A percentile compares a stretch with the other conserved stretches of the same genome.
These are phyloP conservation scores for Pyrus hybrid DNA, from an alignment of 331 rosid species.

Conservation along the genomic window DNA sequence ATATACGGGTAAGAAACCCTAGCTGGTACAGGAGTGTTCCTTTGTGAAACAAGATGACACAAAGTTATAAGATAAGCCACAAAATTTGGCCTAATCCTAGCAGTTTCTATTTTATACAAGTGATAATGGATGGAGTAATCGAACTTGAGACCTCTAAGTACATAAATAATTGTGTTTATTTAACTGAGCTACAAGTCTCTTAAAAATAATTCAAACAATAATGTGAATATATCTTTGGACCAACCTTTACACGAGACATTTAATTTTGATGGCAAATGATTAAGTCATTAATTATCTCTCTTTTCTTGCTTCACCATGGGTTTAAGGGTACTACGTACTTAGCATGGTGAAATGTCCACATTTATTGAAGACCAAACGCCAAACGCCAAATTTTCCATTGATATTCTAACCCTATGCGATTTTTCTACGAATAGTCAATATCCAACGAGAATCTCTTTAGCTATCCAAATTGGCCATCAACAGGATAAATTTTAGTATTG, in stretches of 20 bases:
- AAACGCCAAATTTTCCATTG: conserved; percentile 15
- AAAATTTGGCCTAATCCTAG: too few relatives aligned
- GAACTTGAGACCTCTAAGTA: too few relatives aligned
- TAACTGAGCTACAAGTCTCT: too few relatives aligned
- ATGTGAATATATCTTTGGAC: neutral
- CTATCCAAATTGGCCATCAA: conserved; percentile 56
- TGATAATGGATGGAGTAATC: too few relatives aligned
- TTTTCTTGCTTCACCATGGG: neutral
- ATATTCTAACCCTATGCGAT: conserved; percentile 17
- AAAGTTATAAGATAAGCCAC: too few relatives aligned
- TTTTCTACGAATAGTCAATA: conserved; percentile 44
- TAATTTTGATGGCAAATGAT: neutral
- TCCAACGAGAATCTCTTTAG: conserved; percentile 50
- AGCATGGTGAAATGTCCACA: conserved; percentile 1
- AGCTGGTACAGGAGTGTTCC: too few relatives aligned
- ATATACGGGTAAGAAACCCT: too few relatives aligned
- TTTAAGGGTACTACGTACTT: too few relatives aligned
- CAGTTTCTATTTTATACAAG: too few relatives aligned
- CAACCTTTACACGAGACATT: neutral
- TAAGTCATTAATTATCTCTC: neutral
- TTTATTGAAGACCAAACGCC: conserved; percentile 15
- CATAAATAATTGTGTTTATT: too few relatives aligned
- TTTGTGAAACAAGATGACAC: too few relatives aligned
- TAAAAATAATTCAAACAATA: too few relatives aligned
- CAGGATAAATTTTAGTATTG: conserved; percentile 38